Evolutionary conservation across 805 yeast genomes (phyloP).

Genomic region (Yamadazyma endophytica): DNA sequence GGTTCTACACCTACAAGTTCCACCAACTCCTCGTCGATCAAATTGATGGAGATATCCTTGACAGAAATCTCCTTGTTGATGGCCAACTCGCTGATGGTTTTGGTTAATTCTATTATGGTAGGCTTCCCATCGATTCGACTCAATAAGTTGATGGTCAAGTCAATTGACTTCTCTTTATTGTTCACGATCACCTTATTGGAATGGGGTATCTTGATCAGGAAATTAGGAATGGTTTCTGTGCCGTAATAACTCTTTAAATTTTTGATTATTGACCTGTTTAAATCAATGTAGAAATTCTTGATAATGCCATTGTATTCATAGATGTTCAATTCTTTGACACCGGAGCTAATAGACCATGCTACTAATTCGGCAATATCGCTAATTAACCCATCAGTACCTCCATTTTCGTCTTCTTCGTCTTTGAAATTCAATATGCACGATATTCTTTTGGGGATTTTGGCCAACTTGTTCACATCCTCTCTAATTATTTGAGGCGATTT

Average conservation of each 20-base stretch:
- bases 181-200: constrained; percentile 43
- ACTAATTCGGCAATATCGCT: constrained; percentile 72
- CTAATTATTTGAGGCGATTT: constrained; percentile 83
- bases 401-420: constrained; percentile 79
- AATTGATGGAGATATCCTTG: constrained; percentile 66
- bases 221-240: constrained; percentile 58
- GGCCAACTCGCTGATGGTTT: constrained; percentile 76
- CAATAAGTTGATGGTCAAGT: constrained; percentile 62
- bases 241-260: constrained; percentile 74
- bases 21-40: constrained; percentile 68
- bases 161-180: constrained; percentile 30
- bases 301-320: constrained; percentile 78
- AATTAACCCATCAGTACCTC: constrained; percentile 79
- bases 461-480: constrained; percentile 68
- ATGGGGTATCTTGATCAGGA: constrained; percentile 65
- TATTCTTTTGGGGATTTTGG: constrained; percentile 73
- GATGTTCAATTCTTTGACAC: constrained; percentile 64
- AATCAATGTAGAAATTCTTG: constrained; percentile 44
- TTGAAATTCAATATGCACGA: constrained; percentile 73
- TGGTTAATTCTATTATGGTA: constrained; percentile 83
- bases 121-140: constrained; percentile 83
- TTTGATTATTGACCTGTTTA: constrained; percentile 52
- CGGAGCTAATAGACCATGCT: constrained; percentile 91
- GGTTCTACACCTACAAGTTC: constrained; percentile 90
- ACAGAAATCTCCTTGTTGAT: constrained; percentile 54